Percentiles rank a stretch among this genome's conserved stretches.
Conservation (phyloP, 2,329 filamentous ascomycete species). For the Magnaporthiopsis rhizophila region DNA sequence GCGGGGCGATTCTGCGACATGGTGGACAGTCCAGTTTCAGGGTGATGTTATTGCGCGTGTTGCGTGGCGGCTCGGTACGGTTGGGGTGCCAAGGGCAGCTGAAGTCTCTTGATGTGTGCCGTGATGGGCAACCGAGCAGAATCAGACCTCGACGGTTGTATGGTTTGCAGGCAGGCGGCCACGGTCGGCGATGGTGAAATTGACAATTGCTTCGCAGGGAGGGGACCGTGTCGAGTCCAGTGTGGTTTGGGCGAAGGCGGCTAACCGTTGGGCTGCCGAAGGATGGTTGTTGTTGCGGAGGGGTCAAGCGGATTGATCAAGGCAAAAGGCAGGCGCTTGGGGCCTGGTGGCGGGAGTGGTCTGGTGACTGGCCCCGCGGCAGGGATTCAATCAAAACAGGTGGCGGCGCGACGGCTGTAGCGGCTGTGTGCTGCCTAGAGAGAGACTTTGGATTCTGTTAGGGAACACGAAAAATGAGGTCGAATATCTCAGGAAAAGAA, state of each 20-base stretch:
- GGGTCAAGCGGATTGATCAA: not conserved
- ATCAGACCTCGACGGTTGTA: not conserved
- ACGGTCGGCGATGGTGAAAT: not conserved
- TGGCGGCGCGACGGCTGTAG: not conserved
- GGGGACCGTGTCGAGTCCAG: not conserved
- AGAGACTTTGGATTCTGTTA: not conserved
- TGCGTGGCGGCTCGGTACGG: not conserved
- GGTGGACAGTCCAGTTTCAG: conserved; percentile 7
- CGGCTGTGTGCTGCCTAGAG: not conserved
- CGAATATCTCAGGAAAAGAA: not conserved
- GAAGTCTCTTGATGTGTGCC: conserved; percentile 4
- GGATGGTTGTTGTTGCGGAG: not conserved
- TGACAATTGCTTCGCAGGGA: not conserved
- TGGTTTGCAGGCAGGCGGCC: not conserved
- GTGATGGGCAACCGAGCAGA: conserved; percentile 8
- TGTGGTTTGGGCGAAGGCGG: not conserved
- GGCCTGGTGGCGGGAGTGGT: not conserved
- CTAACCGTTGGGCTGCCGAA: too few relatives aligned
- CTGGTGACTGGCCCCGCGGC: not conserved
- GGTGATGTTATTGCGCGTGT: not conserved
- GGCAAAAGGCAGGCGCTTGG: not conserved
- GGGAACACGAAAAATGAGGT: not conserved
- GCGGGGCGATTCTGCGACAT: conserved; percentile 92
- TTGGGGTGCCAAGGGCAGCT: not conserved
- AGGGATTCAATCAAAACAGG: not conserved